Evolutionary conservation across 2,329 filamentous ascomycete genomes (phyloP).

Genomic region (Thelonectria discophora): DNA sequence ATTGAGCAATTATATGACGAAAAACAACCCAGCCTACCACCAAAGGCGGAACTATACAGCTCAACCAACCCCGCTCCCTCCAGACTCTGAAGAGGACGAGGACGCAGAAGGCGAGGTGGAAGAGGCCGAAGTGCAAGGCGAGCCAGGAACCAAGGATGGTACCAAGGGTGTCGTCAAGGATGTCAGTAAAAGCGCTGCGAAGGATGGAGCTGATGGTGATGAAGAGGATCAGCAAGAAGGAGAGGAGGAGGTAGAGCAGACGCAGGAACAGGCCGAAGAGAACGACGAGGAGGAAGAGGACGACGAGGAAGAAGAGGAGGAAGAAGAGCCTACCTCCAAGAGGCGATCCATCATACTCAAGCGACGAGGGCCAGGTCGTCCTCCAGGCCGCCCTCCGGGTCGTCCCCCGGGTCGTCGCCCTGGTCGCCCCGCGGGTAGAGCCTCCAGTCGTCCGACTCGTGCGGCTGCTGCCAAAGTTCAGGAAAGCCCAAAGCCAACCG

Average conservation of each 20-base stretch:
- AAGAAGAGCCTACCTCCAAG: constrained; percentile 45
- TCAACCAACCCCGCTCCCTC: constrained; percentile 75
- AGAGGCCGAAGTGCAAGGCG: constrained; percentile 42
- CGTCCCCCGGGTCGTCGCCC: constrained; percentile 28
- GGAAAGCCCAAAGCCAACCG: constrained; percentile 49
- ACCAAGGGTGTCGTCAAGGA: constrained; percentile 47
- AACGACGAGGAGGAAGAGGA: constrained; percentile 43
- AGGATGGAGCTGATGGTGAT: constrained; percentile 44
- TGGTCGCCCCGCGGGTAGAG: no score
- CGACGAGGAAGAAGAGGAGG: constrained; percentile 41
- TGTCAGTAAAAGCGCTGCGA: constrained; percentile 45
- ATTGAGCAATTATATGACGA: constrained; percentile 87
- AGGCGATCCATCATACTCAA: constrained; percentile 52
- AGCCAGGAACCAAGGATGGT: constrained; percentile 39
- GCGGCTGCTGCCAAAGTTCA: constrained; percentile 44
- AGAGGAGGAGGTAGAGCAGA: constrained; percentile 32
- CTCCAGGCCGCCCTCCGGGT: constrained; percentile 9
- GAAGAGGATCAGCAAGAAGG: constrained; percentile 37
- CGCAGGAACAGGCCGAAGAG: constrained; percentile 42
- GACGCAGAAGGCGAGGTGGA: constrained; percentile 42
- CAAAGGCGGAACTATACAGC: constrained; percentile 72
- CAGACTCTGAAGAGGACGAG: constrained; percentile 43
- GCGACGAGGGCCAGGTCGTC: constrained; percentile 48
- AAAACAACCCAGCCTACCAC: constrained; percentile 81
- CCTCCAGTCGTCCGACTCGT: constrained; percentile 41